Percentiles rank a stretch among this genome's conserved stretches.
Evolutionary conservation across 352 stramenopile species (phyloP).

Genomic region (Pythium rhizo-oryzae): DNA sequence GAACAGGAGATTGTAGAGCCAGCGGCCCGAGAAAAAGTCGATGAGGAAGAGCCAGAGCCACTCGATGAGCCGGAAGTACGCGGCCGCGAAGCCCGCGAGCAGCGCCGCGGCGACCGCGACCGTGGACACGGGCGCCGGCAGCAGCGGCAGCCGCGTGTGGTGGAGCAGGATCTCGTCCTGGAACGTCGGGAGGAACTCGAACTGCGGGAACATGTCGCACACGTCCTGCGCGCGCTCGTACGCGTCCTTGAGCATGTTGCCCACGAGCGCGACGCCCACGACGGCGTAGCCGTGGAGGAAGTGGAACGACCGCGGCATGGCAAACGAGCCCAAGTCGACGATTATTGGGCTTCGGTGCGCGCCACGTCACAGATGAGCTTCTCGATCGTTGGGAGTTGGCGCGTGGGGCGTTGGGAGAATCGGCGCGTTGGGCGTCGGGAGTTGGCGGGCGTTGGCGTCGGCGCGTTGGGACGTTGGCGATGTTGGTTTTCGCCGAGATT

Average conservation of each 20-base stretch:
- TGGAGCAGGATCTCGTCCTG: slow-evolving; percentile 61
- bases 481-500: slow-evolving; percentile 11
- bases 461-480: slow-evolving; percentile 9
- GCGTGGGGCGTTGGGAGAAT: background rate
- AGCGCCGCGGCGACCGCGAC: slow-evolving; percentile 47
- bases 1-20: slow-evolving; percentile 55
- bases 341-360: too few relatives aligned
- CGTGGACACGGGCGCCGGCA: slow-evolving; percentile 44
- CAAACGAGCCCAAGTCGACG: too few relatives aligned
- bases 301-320: slow-evolving; percentile 25
- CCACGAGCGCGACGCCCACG: slow-evolving; percentile 41
- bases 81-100: slow-evolving; percentile 32
- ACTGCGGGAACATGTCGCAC: slow-evolving; percentile 68
- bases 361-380: slow-evolving; percentile 5
- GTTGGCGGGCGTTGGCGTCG: background rate
- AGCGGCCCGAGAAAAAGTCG: slow-evolving; percentile 56
- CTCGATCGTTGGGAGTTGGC: slow-evolving; percentile 6
- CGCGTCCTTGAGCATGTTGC: slow-evolving; percentile 49
- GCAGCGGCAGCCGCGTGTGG: slow-evolving; percentile 51
- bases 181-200: slow-evolving; percentile 61
- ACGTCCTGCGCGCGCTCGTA: slow-evolving; percentile 44
- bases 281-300: slow-evolving; percentile 53
- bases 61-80: slow-evolving; percentile 46
- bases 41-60: slow-evolving; percentile 46
- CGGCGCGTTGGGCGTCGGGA: background rate